These are phyloP conservation scores for Ceriops tagal DNA, from an alignment of 345 rosid genomes.

Conservation along the genomic window DNA sequence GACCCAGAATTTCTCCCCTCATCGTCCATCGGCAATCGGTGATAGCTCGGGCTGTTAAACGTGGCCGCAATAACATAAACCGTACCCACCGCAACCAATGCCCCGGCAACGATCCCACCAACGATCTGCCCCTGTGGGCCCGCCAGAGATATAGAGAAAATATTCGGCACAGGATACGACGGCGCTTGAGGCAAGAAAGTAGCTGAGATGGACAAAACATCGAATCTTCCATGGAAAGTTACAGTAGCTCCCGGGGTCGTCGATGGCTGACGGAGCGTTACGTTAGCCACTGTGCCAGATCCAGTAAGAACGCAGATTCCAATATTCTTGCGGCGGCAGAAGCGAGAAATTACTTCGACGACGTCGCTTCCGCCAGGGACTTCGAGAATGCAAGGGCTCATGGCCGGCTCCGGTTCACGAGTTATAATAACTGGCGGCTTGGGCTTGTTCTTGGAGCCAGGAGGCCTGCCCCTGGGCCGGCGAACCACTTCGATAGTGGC, in stretches of 20 bases:
- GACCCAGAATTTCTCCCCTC: constrained; percentile 43
- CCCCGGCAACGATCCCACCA: constrained; percentile 78
- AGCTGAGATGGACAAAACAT: constrained; percentile 81
- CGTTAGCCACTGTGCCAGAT: constrained; percentile 84
- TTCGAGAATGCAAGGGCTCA: constrained; percentile 91
- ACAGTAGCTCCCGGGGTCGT: constrained; percentile 65
- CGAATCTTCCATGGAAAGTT: constrained; percentile 86
- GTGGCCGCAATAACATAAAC: constrained; percentile 76
- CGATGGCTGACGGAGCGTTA: constrained; percentile 84
- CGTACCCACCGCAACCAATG: constrained; percentile 61
- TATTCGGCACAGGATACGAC: constrained; percentile 42
- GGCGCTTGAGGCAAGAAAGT: constrained; percentile 58
- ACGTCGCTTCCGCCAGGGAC: constrained; percentile 70
- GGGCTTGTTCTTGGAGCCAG: constrained; percentile 87
- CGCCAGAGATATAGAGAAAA: constrained; percentile 67
- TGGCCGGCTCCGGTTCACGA: constrained; percentile 60
- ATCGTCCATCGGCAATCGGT: constrained; percentile 44
- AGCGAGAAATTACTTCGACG: constrained; percentile 53
- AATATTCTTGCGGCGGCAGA: constrained; percentile 58
- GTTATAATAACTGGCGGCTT: constrained; percentile 62
- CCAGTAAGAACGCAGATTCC: constrained; percentile 71
- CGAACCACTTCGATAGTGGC: constrained; percentile 70
- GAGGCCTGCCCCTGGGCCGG: constrained; percentile 84
- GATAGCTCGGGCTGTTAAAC: constrained; percentile 66
- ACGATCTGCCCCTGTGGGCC: constrained; percentile 95